phyloP scores from a whole-genome alignment of 2,329 filamentous ascomycete genomes.

The Whalleya microplaca region DNA sequence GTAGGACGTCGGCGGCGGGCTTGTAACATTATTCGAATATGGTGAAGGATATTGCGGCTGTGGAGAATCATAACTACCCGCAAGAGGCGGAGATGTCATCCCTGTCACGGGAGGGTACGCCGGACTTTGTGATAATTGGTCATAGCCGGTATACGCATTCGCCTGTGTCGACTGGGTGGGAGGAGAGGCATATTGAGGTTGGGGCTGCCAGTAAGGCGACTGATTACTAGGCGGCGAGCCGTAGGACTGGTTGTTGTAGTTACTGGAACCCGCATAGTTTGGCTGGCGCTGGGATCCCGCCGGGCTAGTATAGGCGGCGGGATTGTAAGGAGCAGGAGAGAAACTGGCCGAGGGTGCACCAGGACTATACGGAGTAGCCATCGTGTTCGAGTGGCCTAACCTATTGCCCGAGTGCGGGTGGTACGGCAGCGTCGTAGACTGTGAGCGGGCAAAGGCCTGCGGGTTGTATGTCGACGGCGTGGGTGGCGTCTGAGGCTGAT shows the following conservation, averaged over 20 bases:
- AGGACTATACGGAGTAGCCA: conserved; percentile 40
- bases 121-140: conserved; percentile 45
- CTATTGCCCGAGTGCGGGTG: conserved; percentile 47
- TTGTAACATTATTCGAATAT: conserved; percentile 46
- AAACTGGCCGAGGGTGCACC: conserved; percentile 45
- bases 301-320: conserved; percentile 58
- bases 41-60: conserved; percentile 36
- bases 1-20: conserved; percentile 43
- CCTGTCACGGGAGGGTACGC: conserved; percentile 36
- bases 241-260: conserved; percentile 44
- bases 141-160: conserved; percentile 42
- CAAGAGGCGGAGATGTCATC: conserved; percentile 17
- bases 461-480: conserved; percentile 70
- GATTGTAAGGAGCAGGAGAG: conserved; percentile 60
- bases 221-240: conserved; percentile 33
- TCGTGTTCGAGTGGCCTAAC: conserved; percentile 38
- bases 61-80: conserved; percentile 34
- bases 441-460: conserved; percentile 62
- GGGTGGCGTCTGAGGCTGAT: conserved; percentile 50
- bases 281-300: conserved; percentile 53
- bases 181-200: conserved; percentile 31
- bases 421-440: conserved; percentile 56
- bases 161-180: conserved; percentile 36
- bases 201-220: conserved; percentile 37
- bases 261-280: conserved; percentile 54